These are phyloP conservation scores for Hericium coralloides DNA, from an alignment of 768 basidiomycete species.

Conservation along the genomic window DNA sequence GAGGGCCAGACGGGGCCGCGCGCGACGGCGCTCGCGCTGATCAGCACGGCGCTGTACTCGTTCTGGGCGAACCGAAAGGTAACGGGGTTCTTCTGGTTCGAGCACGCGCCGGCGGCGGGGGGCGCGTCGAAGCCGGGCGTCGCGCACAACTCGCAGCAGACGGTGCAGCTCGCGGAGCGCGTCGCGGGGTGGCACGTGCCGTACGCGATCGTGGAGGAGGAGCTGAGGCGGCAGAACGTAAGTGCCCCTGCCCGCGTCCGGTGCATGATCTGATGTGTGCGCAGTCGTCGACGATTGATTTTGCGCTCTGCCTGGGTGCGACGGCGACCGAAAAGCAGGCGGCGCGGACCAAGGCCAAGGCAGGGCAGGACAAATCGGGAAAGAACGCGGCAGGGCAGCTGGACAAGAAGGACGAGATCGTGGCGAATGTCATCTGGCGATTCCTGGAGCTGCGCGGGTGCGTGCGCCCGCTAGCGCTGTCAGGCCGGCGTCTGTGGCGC, in stretches of 20 bases:
- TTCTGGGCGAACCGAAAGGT: conserved; percentile 81
- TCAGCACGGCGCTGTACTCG: conserved; percentile 69
- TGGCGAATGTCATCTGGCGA: conserved; percentile 97
- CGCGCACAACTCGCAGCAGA: conserved; percentile 68
- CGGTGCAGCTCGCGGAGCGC: conserved; percentile 79
- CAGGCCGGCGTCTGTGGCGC: conserved; percentile 13
- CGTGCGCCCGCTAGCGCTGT: conserved; percentile 23
- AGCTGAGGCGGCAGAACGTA: conserved; percentile 93
- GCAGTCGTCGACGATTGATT: conserved; percentile 96
- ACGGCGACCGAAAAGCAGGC: conserved; percentile 78
- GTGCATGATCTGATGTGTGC: not conserved
- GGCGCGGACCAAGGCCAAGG: conserved; percentile 66
- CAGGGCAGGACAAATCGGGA: conserved; percentile 1
- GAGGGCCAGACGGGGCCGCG: conserved; percentile 92
- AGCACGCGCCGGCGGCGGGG: conserved; percentile 34
- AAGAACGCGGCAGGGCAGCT: conserved; percentile 35
- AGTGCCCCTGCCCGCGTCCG: conserved; percentile 23
- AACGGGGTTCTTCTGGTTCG: conserved; percentile 68
- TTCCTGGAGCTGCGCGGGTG: conserved; percentile 95
- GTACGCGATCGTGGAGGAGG: conserved; percentile 81
- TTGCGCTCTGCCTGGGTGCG: conserved; percentile 88
- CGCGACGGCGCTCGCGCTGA: conserved; percentile 81
- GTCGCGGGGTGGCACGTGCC: conserved; percentile 87
- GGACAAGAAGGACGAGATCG: conserved; percentile 97
- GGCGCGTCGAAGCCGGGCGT: conserved; percentile 39